Evolutionary conservation across 1,284 basidiomycete species (phyloP), one percentile per base, ranked within the genome.

Genomic region (Malassezia equina): DNA sequence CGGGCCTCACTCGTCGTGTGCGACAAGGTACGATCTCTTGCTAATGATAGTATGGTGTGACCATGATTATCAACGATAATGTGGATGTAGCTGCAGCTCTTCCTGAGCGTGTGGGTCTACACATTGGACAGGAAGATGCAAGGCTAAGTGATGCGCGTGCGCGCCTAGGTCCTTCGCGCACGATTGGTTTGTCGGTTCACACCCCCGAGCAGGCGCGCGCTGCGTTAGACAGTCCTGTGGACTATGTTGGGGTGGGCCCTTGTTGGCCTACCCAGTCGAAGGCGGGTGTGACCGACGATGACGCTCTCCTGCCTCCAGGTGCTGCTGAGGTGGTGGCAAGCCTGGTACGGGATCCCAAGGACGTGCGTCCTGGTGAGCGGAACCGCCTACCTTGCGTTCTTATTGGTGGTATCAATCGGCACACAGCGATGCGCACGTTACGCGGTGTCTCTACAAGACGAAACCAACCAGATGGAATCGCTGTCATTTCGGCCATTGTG

Each of bases 41-140:
- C 41, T 24, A 15, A 3, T 25, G 15, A 12, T 62, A 79, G 76
- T 87, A 90, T 78, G 80, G 81, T 46, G 82, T 94, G 19, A 89
- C 88, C 0, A 78, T 96, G 25, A 78, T 96, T 56, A 87, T 96
- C 77, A 95, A 96, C 47, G 71, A 73, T 52, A 70, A 66, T 24
- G 51, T 73, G 12, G 53, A 61, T 31, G 65, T 73, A 2, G 66
- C 64, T 13, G 58, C 65, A 3, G 59, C 61, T 6, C 63, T 73
- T 1, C 64, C 70, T 47, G 74, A 73, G 8, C 84, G 84, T 1
- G 82, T 83, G 46, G 90, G 88, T 5, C 83, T 95, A 9, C 91
- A 96, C 69, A 79, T 96, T 47, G 91, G 91, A 3, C 91, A 96
- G 77, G 82, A 83, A 0, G 91, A 96, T 73, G 86, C 91, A 80